phyloP scores from a whole-genome alignment of 2,329 filamentous ascomycete species.

The Cordyceps farinosa region DNA sequence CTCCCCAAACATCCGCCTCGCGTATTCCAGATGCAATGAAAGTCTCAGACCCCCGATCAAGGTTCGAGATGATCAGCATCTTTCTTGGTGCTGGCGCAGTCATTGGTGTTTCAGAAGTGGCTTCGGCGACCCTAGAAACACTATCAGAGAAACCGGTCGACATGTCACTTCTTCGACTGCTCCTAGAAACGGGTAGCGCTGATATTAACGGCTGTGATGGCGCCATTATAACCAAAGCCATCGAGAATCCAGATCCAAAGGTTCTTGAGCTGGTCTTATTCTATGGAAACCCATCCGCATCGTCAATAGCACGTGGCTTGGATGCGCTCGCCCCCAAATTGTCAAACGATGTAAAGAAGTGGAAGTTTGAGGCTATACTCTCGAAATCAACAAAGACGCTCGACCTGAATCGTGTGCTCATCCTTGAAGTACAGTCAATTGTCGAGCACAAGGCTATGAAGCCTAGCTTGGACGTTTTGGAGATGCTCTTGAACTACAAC shows the following conservation, averaged over 20 bases:
- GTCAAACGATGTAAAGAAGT: conserved; percentile 43
- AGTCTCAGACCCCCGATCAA: conserved; percentile 38
- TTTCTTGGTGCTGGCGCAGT: conserved; percentile 45
- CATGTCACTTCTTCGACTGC: conserved; percentile 43
- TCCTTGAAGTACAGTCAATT: conserved; percentile 48
- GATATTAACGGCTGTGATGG: conserved; percentile 50
- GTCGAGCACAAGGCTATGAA: conserved; percentile 36
- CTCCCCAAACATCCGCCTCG: conserved; percentile 44
- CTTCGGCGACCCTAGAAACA: conserved; percentile 39
- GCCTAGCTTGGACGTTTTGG: conserved; percentile 42
- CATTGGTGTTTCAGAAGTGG: conserved; percentile 40
- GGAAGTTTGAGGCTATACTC: conserved; percentile 49
- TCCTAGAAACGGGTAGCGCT: conserved; percentile 50
- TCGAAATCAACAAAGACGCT: conserved; percentile 40
- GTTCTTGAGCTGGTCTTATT: conserved; percentile 47
- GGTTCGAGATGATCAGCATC: conserved; percentile 46
- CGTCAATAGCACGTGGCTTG: conserved; percentile 43
- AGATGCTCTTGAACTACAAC: conserved; percentile 46
- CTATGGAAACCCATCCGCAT: conserved; percentile 41
- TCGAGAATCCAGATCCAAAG: conserved; percentile 42
- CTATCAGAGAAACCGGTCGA: conserved; percentile 47
- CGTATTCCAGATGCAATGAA: conserved; percentile 48
- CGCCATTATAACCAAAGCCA: conserved; percentile 39
- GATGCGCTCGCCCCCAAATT: conserved; percentile 41
- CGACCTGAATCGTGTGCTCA: conserved; percentile 43